Evolutionary conservation across 1,284 basidiomycete species (phyloP), one percentile per base, ranked within the genome.

Genomic region (Stygiomarasmius scandens): DNA sequence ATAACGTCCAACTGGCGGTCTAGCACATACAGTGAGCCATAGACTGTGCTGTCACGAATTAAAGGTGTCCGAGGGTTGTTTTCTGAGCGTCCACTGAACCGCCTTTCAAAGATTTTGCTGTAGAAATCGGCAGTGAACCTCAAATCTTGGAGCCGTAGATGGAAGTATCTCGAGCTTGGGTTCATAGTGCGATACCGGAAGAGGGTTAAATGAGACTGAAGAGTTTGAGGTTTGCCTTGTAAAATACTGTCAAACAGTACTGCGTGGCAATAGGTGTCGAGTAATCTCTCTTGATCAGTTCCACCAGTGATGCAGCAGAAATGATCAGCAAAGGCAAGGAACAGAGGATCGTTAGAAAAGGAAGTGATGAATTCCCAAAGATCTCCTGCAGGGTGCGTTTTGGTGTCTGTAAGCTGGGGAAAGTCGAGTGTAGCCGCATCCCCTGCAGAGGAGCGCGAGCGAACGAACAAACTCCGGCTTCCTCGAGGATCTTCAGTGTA

Each of bases 401-500:
- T 84, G 4, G 82, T 79, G 56, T 87, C 85, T 5, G 82, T 84
- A 20, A 89, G 76, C 58, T 91, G 85, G 0, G 94, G 89, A 68
- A 93, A 94, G 69, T 95, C 91, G 1, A 93, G 77, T 0, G 86
- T 85, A 56, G 90, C 87, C 29, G 86, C 85, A 69, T 87, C 91
- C 22, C 85, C 90, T 27, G 86, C 86, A 51, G 85, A 90, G 54
- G 85, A 88, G 16, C 92, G 82, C 52, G 92, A 85, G 49, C 90
- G 83, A 50, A 93, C 86, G 69, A 94, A 93, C 11, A 98, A 81
- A 70, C 93, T 95, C 49, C 95, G 84, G 64, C 93, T 95, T 6
- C 96, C 96, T 61, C 92, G 86, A 0, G 96, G 93, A 73, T 98
- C 96, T 64, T 94, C 91, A 11, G 88, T 87, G 67, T 98, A 98